A percentile compares a stretch with the other conserved stretches of the same genome.
Evolutionary conservation across 345 rosid species (phyloP).

Genomic region (Bretschneidera sinensis): DNA sequence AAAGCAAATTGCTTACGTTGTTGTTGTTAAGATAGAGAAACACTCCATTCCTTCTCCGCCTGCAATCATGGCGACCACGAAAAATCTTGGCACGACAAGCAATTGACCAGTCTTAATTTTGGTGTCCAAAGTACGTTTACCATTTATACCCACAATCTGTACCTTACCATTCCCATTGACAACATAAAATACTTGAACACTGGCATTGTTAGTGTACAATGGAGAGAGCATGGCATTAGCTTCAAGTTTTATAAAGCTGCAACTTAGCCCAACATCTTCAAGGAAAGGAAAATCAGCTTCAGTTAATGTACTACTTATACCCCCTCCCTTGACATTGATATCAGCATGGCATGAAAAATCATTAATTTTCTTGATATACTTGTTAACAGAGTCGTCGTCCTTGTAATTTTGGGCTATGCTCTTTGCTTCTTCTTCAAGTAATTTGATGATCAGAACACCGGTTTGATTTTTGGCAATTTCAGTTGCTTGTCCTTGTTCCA

Average conservation of each 20-base stretch:
- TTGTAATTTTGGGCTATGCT: constrained; percentile 1
- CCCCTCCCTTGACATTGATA: constrained; percentile 10
- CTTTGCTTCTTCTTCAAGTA: constrained; percentile 12
- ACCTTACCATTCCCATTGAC: constrained; percentile 23
- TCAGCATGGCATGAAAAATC: constrained; percentile 11
- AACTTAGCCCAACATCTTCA: constrained; percentile 23
- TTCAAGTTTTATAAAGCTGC: constrained; percentile 9
- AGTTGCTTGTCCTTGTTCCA: constrained; percentile 9
- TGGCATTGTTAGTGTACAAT: neutral
- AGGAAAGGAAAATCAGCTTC: constrained; percentile 13
- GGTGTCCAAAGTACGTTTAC: constrained; percentile 19
- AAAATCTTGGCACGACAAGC: constrained; percentile 27
- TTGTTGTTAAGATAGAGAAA: constrained; percentile 15
- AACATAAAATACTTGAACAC: constrained; percentile 9
- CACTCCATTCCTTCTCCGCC: constrained; percentile 20
- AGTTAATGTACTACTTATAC: constrained; percentile 12
- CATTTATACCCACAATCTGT: constrained; percentile 22
- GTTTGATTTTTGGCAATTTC: constrained; percentile 21
- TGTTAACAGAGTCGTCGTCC: neutral
- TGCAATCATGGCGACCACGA: constrained; percentile 12
- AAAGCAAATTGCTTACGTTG: neutral
- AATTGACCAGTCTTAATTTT: constrained; percentile 22
- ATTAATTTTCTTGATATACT: constrained; percentile 14
- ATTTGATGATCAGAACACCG: constrained; percentile 14
- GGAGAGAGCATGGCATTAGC: constrained; percentile 26